Evolutionary conservation across 192 early-diverging fungal genomes (phyloP).

Genomic region (Umbelopsis sp.): DNA sequence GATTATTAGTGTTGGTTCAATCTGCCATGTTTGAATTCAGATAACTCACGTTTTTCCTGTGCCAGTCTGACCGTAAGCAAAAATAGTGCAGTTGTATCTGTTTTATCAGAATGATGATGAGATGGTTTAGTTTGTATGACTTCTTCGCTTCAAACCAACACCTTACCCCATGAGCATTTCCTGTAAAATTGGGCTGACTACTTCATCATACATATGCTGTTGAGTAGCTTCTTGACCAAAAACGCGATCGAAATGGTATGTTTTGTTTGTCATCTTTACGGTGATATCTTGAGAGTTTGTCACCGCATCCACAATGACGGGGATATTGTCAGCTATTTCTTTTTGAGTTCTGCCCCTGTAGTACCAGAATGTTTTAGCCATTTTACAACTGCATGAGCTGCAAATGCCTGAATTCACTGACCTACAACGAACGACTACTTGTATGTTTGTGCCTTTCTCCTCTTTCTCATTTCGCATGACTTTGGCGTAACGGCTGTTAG

Average conservation of each 20-base stretch:
- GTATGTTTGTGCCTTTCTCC: constrained; percentile 76
- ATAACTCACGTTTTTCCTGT: constrained; percentile 85
- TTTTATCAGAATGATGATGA: background rate
- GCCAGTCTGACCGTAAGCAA: constrained; percentile 89
- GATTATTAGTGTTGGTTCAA: background rate
- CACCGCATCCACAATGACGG: constrained; percentile 58
- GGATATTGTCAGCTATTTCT: constrained; percentile 71
- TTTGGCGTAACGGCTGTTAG: background rate
- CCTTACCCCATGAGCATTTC: constrained; percentile 66
- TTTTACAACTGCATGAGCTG: background rate
- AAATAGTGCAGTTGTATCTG: constrained; percentile 82
- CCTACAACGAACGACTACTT: constrained; percentile 81
- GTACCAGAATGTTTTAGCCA: background rate
- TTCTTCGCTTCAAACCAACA: background rate
- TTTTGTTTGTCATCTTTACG: constrained; percentile 59
- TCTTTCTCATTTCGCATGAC: constrained; percentile 6
- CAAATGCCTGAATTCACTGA: constrained; percentile 32
- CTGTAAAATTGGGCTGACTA: constrained; percentile 80
- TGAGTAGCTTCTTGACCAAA: constrained; percentile 81
- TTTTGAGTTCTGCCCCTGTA: constrained; percentile 54
- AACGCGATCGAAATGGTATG: constrained; percentile 90
- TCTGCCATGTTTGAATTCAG: background rate
- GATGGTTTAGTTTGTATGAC: background rate
- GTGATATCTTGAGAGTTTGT: constrained; percentile 64
- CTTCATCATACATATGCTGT: constrained; percentile 75